These are phyloP conservation scores for Hypomyces perniciosus DNA, from an alignment of 2,329 filamentous ascomycete genomes.

Conservation along the genomic window DNA sequence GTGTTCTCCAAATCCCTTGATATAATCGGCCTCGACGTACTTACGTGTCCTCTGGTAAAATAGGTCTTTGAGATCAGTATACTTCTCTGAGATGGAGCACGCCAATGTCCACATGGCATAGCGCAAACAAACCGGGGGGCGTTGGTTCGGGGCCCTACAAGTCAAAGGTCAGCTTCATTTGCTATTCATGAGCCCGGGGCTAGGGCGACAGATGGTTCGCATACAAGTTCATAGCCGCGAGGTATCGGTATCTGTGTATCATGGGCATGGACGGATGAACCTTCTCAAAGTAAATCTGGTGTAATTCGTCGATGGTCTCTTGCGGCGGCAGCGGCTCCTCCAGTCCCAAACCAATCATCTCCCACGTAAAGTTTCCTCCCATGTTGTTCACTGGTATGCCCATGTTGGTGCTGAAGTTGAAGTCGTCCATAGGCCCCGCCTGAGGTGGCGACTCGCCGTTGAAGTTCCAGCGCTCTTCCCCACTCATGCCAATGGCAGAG, in stretches of 20 bases:
- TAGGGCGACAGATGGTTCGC: slow-evolving; percentile 19
- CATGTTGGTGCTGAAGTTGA: slow-evolving; percentile 48
- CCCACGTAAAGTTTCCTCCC: slow-evolving; percentile 66
- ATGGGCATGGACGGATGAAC: slow-evolving; percentile 80
- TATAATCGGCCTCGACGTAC: slow-evolving; percentile 82
- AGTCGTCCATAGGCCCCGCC: slow-evolving; percentile 46
- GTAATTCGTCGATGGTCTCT: slow-evolving; percentile 74
- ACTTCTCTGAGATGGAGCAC: slow-evolving; percentile 80
- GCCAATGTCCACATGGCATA: slow-evolving; percentile 97
- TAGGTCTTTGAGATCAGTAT: slow-evolving; percentile 69
- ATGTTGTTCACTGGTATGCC: slow-evolving; percentile 45
- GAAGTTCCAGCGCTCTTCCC: slow-evolving; percentile 52
- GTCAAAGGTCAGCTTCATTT: neutral
- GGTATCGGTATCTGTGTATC: slow-evolving; percentile 82
- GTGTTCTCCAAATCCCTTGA: slow-evolving; percentile 86
- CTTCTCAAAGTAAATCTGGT: slow-evolving; percentile 85
- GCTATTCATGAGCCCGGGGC: neutral
- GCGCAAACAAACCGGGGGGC: slow-evolving; percentile 79
- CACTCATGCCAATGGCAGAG: slow-evolving; percentile 41
- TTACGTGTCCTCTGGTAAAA: slow-evolving; percentile 89
- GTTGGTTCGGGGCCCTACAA: slow-evolving; percentile 65
- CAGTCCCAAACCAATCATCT: slow-evolving; percentile 58
- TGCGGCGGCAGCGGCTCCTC: slow-evolving; percentile 55
- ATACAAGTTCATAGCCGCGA: slow-evolving; percentile 79
- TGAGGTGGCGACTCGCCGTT: slow-evolving; percentile 49